Conservation (phyloP, 2,329 filamentous ascomycete genomes). For the Harringtonia lauricola region DNA sequence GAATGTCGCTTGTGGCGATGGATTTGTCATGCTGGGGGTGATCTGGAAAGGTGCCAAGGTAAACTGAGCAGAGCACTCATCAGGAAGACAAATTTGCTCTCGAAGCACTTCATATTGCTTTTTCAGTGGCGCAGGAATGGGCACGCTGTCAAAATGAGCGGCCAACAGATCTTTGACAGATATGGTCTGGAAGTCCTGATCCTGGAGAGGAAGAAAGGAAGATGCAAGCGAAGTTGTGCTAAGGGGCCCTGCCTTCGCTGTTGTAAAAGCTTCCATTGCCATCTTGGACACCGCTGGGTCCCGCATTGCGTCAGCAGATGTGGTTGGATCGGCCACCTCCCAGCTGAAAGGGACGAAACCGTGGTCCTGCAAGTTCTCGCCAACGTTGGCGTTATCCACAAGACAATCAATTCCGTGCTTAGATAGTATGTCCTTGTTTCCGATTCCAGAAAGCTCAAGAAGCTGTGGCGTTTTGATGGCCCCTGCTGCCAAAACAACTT, state of each 20-base stretch:
- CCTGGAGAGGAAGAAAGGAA: neutral
- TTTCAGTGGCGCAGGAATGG: neutral
- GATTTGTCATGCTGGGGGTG: constrained; percentile 1
- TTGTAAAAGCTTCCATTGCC: constrained; percentile 18
- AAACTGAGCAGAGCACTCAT: neutral
- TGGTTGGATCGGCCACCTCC: constrained; percentile 23
- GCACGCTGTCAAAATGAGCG: neutral
- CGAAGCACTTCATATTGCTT: neutral
- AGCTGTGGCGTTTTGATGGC: constrained; percentile 24
- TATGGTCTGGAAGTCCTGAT: neutral
- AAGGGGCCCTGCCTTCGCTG: constrained; percentile 8
- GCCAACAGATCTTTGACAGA: neutral
- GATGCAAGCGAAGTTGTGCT: neutral
- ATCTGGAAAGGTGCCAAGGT: constrained; percentile 1
- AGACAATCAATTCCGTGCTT: constrained; percentile 24
- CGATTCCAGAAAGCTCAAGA: constrained; percentile 25
- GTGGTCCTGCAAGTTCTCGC: constrained; percentile 35
- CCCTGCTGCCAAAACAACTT: constrained; percentile 31
- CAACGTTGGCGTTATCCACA: constrained; percentile 31
- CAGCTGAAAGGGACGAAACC: constrained; percentile 17
- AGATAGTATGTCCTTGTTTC: constrained; percentile 27
- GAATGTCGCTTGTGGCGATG: constrained; percentile 3
- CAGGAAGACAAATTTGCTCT: neutral
- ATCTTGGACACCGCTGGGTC: constrained; percentile 15
- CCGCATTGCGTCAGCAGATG: constrained; percentile 19